Evolutionary conservation across 768 basidiomycete genomes (phyloP).

Genomic region (Phanerodontia chrysosporium): DNA sequence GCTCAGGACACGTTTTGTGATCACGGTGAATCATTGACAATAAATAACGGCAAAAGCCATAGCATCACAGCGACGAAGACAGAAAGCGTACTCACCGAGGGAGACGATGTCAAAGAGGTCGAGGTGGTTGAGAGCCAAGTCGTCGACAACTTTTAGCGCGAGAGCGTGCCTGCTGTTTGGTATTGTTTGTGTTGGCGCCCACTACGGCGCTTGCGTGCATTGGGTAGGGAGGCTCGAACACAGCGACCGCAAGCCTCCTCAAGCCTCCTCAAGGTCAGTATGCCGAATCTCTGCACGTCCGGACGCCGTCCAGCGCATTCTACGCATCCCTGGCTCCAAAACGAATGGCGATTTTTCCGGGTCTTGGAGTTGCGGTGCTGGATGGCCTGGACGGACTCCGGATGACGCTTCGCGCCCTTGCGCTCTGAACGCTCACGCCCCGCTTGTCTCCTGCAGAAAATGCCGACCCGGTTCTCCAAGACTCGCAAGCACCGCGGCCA

Average conservation of each 20-base stretch:
- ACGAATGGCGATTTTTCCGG: constrained; percentile 17
- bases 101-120: constrained; percentile 2
- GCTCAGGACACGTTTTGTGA: constrained; percentile 48
- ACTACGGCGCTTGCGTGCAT: constrained; percentile 1
- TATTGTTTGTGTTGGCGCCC: constrained; percentile 1
- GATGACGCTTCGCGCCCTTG: constrained; percentile 28
- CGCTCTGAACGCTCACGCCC: constrained; percentile 3
- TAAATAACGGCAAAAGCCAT: constrained; percentile 54
- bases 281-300: constrained; percentile 21
- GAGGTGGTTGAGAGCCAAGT: constrained; percentile 9
- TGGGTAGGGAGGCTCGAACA: constrained; percentile 11
- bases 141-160: constrained; percentile 1
- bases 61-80: constrained; percentile 40
- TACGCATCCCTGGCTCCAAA: constrained; percentile 8
- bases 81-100: constrained; percentile 15
- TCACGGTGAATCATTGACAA: constrained; percentile 57
- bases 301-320: constrained; percentile 19
- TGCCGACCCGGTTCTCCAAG: constrained; percentile 96
- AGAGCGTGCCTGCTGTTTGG: neutral
- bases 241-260: constrained; percentile 25
- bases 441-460: constrained; percentile 37
- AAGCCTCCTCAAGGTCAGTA: constrained; percentile 67
- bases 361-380: constrained; percentile 35
- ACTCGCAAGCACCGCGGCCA: constrained; percentile 99
- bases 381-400: constrained; percentile 42